Evolutionary conservation across 2,329 filamentous ascomycete species (phyloP), one percentile per base, ranked within the genome.

Genomic region (Akanthomyces dipterigenus): DNA sequence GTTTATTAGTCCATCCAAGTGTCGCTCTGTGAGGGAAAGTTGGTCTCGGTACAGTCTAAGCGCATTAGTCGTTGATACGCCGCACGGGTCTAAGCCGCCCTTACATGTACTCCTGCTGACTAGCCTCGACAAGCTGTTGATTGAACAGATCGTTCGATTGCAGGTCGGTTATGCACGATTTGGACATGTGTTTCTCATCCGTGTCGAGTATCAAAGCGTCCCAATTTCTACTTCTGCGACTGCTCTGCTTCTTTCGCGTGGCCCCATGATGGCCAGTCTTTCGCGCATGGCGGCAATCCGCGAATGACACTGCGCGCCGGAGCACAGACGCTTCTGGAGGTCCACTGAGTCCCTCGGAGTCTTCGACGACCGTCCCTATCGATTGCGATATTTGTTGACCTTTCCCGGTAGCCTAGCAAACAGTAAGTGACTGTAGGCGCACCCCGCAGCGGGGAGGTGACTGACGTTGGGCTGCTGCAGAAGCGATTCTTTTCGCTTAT

Each of bases 91-190:
- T 18, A 16, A 20, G 18, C 20, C 4, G 24, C 11, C 72, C 86
- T 67, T 82, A 93, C 87, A 88, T 79, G 73, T 96, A 96, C 71
- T 93, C 87, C 66, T 90, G 87, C 72, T 96, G 91, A 71, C 90
- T 95, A 58, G 91, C 87, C 68, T 93, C 85, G 34, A 96, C 78
- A 69, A 98, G 76, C 66, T 86, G 84, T 51, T 85, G 82, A 67
- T 89, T 86, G 57, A 88, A 80, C 58, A 63, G 66, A 34, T 70
- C 66, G 60, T 71, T 68, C 65, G 55, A 18, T 20, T 34, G 22
- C 8, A 55, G 22, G 22, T 45, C 50, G 31, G 14, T n/a, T n/a
- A 8, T 18, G 11, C 40, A 34, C 20, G 14, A 12, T 31, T 20
- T 49, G 18, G 49, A 28, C 3, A 28, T 36, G 14, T 63, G 34